Base-by-base conservation (phyloP, 805 yeast genomes). In the Teunomyces pallodes region DNA sequence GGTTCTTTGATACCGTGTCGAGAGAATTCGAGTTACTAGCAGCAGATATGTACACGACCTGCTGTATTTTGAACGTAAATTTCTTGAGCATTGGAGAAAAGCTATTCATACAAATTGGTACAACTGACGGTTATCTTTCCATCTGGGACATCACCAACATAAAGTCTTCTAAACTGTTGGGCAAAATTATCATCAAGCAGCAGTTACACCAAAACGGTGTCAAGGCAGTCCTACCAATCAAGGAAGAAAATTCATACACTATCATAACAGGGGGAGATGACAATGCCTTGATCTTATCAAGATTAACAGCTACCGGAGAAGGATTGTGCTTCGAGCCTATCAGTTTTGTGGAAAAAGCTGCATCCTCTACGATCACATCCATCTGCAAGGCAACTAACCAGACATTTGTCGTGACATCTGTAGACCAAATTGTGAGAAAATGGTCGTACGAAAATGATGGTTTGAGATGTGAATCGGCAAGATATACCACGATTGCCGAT, bases 181-280 rank as follows among this genome's bases (percentile, higher is more conserved):
- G 62, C 7, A 54, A 53, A 3, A 65, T 70, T 32, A 52, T 73
- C 1, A 53, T 71, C 35, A 70, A 74, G 43, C 76, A 80, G 46
- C 79, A 69, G 46, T 70, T 89, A 9, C 99, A 94, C 59, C 96
- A 91, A 63, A 89, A 92, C 33, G 90, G 97, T 35, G 77, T 92
- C 42, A 87, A 90, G 52, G 77, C 86, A 1, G 59, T 87, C n/a
- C 74, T 64, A 9, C 57, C 51, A 2, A 47, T 43, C n/a, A 36
- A 36, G 3, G 38, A 39, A 0, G 40, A 13, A 0, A 47, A 51
- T 6, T 48, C 68, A 2, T 59, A 66, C 17, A 53, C 42, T 4
- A 63, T 87, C 4, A 69, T 82, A 4, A 82, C 96, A 1, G 97
- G 97, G 29, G 98, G 99, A 46, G 99, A 94, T 61, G 99, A 94